Evolutionary conservation across 306 rosid species (phyloP).

Genomic region (Alnus glutinosa): DNA sequence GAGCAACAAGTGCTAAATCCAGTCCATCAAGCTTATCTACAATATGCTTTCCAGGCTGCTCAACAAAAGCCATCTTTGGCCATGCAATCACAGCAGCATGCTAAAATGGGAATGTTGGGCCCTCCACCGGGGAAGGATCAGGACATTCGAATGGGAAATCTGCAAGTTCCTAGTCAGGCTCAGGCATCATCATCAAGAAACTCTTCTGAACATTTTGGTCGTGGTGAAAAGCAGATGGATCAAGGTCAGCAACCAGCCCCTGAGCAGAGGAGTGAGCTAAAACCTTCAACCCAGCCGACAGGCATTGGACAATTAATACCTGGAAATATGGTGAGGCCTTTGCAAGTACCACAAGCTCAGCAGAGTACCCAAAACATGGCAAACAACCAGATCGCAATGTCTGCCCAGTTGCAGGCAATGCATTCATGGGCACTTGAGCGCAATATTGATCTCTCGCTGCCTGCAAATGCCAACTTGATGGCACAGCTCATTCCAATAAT

Average conservation of each 20-base stretch:
- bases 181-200: slow-evolving; percentile 65
- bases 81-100: slow-evolving; percentile 78
- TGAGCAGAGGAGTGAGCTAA: slow-evolving; percentile 68
- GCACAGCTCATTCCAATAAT: slow-evolving; percentile 70
- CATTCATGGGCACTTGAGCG: slow-evolving; percentile 84
- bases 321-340: slow-evolving; percentile 62
- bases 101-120: slow-evolving; percentile 72
- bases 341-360: slow-evolving; percentile 59
- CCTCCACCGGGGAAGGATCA: slow-evolving; percentile 73
- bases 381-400: slow-evolving; percentile 64
- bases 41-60: slow-evolving; percentile 73
- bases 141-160: slow-evolving; percentile 69
- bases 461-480: slow-evolving; percentile 68
- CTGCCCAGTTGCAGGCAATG: slow-evolving; percentile 74
- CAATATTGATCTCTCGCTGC: slow-evolving; percentile 79
- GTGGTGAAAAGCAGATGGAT: slow-evolving; percentile 74
- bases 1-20: slow-evolving; percentile 77
- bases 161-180: slow-evolving; percentile 60
- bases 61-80: slow-evolving; percentile 80
- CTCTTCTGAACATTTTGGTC: slow-evolving; percentile 62
- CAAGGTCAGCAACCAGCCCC: slow-evolving; percentile 64
- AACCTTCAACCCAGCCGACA: slow-evolving; percentile 55
- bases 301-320: slow-evolving; percentile 57
- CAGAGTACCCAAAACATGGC: slow-evolving; percentile 57
- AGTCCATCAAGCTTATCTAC: slow-evolving; percentile 78